Evolutionary conservation across 2,329 filamentous ascomycete species (phyloP).

Genomic region (Decorospora gaudefroyi): DNA sequence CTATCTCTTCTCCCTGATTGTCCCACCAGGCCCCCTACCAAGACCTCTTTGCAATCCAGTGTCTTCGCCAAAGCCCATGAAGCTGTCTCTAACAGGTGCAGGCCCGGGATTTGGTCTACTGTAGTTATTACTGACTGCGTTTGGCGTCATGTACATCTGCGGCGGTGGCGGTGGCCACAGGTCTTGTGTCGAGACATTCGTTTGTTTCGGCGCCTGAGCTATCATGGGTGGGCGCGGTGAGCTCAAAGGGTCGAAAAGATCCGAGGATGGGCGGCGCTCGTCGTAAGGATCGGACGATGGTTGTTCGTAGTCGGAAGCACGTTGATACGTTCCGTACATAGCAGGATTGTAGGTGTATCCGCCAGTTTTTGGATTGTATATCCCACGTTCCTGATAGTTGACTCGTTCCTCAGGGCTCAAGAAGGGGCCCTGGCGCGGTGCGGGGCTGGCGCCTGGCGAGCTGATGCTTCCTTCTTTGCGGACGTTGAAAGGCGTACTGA

Average conservation of each 20-base stretch:
- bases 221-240: constrained; percentile 5
- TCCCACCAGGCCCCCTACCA: too few relatives aligned
- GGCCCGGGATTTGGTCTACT: constrained; percentile 13
- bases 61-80: constrained; percentile 1
- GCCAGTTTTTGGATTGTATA: constrained; percentile 12
- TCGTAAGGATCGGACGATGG: not conserved
- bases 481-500: constrained; percentile 30
- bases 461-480: constrained; percentile 25
- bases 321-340: too few relatives aligned
- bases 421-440: not conserved
- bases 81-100: constrained; percentile 9
- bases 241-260: constrained; percentile 10
- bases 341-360: not conserved
- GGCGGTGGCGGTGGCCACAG: constrained; percentile 20
- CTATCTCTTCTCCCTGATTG: too few relatives aligned
- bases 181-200: constrained; percentile 17
- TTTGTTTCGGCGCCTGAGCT: constrained; percentile 11
- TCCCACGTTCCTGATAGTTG: constrained; percentile 17
- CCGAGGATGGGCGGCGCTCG: constrained; percentile 18
- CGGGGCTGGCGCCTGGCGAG: not conserved
- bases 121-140: constrained; percentile 4
- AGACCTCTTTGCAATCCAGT: not conserved
- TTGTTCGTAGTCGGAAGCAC: constrained; percentile 1
- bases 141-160: not conserved
- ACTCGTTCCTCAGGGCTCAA: constrained; percentile 3